Conservation (phyloP, 768 basidiomycete genomes). For the Trametes maxima region DNA sequence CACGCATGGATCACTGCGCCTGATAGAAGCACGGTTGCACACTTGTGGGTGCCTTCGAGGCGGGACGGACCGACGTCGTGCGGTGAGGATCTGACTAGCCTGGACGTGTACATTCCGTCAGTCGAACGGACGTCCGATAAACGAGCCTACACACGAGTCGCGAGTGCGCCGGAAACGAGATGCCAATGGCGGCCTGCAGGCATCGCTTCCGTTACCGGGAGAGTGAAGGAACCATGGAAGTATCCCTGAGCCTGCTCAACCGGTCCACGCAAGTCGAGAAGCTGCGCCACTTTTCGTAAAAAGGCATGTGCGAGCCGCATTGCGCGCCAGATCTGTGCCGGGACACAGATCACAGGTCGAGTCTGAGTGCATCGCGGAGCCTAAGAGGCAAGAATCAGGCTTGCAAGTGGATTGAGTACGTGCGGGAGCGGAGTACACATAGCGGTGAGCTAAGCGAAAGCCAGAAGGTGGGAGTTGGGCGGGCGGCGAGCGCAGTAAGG, state of each 20-base stretch:
- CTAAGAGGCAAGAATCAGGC: constrained; percentile 5
- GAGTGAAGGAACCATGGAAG: neutral
- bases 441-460: neutral
- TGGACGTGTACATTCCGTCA: neutral
- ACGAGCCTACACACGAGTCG: neutral
- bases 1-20: neutral
- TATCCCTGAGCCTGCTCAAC: neutral
- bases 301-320: constrained; percentile 8
- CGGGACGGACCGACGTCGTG: neutral
- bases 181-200: neutral
- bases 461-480: constrained; percentile 1
- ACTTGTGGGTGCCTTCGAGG: constrained; percentile 14
- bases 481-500: neutral
- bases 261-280: neutral
- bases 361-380: neutral
- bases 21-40: neutral
- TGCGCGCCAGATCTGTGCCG: constrained; percentile 7
- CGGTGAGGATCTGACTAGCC: neutral
- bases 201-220: neutral
- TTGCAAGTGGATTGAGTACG: neutral
- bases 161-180: constrained; percentile 3
- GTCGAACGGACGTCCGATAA: neutral
- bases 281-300: constrained; percentile 1
- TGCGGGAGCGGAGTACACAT: neutral
- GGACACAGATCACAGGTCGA: neutral